Percentiles rank a stretch among this genome's conserved stretches.
Evolutionary conservation across 2,329 filamentous ascomycete species (phyloP).

Genomic region (Pseudocercospora pini-densiflorae): DNA sequence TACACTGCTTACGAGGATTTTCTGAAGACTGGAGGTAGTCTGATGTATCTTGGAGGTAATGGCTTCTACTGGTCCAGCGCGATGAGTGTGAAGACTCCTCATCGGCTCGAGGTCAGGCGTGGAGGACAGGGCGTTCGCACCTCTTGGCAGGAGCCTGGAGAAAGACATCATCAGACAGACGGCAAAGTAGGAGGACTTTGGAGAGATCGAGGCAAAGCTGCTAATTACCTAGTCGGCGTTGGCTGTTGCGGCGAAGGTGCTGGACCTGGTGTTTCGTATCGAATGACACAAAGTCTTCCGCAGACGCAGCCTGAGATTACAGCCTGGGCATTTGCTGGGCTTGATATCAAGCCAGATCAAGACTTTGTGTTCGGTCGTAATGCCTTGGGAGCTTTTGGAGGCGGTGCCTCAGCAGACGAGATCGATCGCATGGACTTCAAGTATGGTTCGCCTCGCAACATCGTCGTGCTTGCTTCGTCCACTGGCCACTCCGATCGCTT

Average conservation of each 20-base stretch:
- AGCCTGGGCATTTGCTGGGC: neutral
- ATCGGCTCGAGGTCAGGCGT: constrained; percentile 6
- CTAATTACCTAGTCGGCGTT: constrained; percentile 6
- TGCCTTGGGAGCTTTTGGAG: neutral
- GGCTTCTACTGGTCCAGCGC: constrained; percentile 6
- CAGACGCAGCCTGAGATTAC: neutral
- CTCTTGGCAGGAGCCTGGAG: constrained; percentile 3
- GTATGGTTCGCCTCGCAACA: neutral
- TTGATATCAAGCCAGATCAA: neutral
- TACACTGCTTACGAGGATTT: neutral
- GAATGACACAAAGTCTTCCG: neutral
- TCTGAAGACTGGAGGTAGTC: neutral
- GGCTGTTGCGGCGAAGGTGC: constrained; percentile 10
- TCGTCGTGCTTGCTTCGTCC: constrained; percentile 6
- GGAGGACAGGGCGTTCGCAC: constrained; percentile 5
- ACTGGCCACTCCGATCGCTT: constrained; percentile 6
- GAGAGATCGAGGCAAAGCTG: constrained; percentile 11
- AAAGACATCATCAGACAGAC: neutral
- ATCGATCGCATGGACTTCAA: neutral
- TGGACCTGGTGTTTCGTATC: constrained; percentile 6
- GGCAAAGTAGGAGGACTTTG: constrained; percentile 3
- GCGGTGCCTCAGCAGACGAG: neutral
- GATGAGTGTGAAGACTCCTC: neutral
- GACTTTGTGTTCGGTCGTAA: neutral
- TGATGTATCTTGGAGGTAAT: neutral